Evolutionary conservation across 2,329 filamentous ascomycete genomes (phyloP).

Genomic region (Trichoderma sp.): DNA sequence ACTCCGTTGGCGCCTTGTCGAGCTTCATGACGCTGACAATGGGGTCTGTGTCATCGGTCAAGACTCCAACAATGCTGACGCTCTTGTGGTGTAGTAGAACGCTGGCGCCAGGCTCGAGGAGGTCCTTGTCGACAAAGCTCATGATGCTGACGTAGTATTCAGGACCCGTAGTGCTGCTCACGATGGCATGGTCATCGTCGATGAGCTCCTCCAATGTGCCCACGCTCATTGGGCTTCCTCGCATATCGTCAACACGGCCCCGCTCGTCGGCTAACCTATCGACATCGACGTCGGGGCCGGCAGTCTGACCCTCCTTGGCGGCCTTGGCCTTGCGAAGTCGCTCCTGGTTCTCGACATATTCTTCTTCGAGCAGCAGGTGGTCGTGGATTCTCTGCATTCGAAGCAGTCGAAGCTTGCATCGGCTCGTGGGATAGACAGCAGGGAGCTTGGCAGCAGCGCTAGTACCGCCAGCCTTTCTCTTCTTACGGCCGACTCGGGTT

Average conservation of each 20-base stretch:
- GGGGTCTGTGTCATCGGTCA: constrained; percentile 95
- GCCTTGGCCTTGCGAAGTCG: constrained; percentile 89
- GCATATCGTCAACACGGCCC: constrained; percentile 95
- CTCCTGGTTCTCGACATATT: constrained; percentile 99
- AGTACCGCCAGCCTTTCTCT: constrained; percentile 91
- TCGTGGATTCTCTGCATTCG: constrained; percentile 99
- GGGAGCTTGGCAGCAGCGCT: constrained; percentile 96
- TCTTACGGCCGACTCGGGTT: constrained; percentile 95
- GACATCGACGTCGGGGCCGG: constrained; percentile 68
- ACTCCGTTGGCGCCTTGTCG: constrained; percentile 97
- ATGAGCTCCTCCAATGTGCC: constrained; percentile 98
- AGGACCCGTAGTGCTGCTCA: constrained; percentile 93
- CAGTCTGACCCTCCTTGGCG: constrained; percentile 66
- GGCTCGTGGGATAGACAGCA: constrained; percentile 88
- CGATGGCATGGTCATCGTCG: constrained; percentile 98
- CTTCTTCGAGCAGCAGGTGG: constrained; percentile 92
- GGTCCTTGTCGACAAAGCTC: constrained; percentile 99
- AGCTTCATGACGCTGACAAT: constrained; percentile 99
- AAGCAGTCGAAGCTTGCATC: constrained; percentile 95
- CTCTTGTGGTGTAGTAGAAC: constrained; percentile 97
- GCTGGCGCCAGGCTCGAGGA: constrained; percentile 92
- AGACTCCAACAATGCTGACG: constrained; percentile 93
- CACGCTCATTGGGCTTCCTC: constrained; percentile 97
- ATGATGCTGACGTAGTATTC: constrained; percentile 99
- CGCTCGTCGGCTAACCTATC: constrained; percentile 95